Conservation (phyloP, 2,329 filamentous ascomycete genomes). For the Diaporthe velutina region DNA sequence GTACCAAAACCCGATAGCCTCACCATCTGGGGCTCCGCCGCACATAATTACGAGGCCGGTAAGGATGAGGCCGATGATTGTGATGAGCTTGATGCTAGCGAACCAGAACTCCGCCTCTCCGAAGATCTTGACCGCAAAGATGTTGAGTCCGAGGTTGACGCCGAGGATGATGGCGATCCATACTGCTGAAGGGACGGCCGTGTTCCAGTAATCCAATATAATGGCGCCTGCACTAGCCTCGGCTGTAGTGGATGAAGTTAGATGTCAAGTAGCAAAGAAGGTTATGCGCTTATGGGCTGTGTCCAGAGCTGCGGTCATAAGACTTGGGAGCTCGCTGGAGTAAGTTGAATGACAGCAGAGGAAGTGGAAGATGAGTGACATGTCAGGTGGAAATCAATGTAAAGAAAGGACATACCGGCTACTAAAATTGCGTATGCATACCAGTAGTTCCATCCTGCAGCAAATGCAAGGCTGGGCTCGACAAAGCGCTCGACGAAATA, state of each 20-base stretch:
- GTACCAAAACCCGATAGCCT: conserved; percentile 51
- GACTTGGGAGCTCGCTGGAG: not conserved
- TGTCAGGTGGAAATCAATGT: too few relatives aligned
- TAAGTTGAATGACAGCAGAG: not conserved
- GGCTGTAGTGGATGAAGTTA: conserved; percentile 40
- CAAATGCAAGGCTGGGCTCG: conserved; percentile 69
- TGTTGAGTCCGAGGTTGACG: conserved; percentile 36
- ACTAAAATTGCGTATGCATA: conserved; percentile 60
- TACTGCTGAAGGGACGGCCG: conserved; percentile 31
- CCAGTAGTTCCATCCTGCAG: conserved; percentile 66
- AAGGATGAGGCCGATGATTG: conserved; percentile 39
- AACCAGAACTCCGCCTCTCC: conserved; percentile 44
- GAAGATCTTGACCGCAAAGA: conserved; percentile 39
- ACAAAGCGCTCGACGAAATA: conserved; percentile 81
- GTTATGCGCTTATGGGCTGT: not conserved
- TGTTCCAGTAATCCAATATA: conserved; percentile 54
- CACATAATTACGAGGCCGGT: conserved; percentile 39
- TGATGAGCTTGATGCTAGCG: conserved; percentile 43
- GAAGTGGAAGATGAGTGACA: not conserved
- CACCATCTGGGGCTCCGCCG: conserved; percentile 30
- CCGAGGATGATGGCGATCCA: conserved; percentile 40
- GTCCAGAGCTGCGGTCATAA: not conserved
- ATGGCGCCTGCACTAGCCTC: conserved; percentile 60
- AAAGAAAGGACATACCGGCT: conserved; percentile 43
- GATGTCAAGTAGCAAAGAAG: not conserved